Evolutionary conservation across 352 stramenopile genomes (phyloP), one percentile per base, ranked within the genome.

Genomic region (Globisporangium cederbergense): DNA sequence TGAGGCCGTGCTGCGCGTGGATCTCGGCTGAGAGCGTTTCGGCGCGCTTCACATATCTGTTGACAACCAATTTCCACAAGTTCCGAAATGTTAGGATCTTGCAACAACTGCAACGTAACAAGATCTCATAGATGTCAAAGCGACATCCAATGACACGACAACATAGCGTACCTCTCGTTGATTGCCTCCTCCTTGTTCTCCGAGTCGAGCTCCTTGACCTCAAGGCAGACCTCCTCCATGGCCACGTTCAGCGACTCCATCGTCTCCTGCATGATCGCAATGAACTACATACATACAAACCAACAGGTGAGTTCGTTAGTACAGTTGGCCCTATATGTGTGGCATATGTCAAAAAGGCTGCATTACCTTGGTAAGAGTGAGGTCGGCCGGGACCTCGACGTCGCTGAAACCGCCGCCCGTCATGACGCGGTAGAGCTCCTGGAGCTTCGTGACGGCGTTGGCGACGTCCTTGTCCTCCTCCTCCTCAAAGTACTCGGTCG

Each of bases 171-270:
- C 62, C 77, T 78, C 77, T 95, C 83, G 75, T 95, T 95, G 71
- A 95, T 95, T 30, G 81, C 84, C 54, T 95, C 86, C 66, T 95
- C 86, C 79, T 95, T 95, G 79, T 95, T 92, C 59, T 93, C 84
- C 22, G 83, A 83, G 75, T 95, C 83, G 46, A 93, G 75, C 62
- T 92, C 81, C 79, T 93, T 95, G 38, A 95, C 86, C 74, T 95
- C 86, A 45, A 93, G 77, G 67, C 86, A 95, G 42, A 95, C 84
- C 62, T 93, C 83, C 66, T 95, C 86, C 86, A 95, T 95, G 55
- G 86, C 86, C 64, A 95, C 81, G 70, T 95, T 95, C 58, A 95
- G 74, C 60, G 84, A 92, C 74, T 95, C 86, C 86, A 95, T 95
- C 25, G 86, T 93, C 74, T 95, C 86, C 62, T 95, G 83, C 86